Conservation (phyloP, 1,139 yeast species). For the Taphrina confusa region DNA sequence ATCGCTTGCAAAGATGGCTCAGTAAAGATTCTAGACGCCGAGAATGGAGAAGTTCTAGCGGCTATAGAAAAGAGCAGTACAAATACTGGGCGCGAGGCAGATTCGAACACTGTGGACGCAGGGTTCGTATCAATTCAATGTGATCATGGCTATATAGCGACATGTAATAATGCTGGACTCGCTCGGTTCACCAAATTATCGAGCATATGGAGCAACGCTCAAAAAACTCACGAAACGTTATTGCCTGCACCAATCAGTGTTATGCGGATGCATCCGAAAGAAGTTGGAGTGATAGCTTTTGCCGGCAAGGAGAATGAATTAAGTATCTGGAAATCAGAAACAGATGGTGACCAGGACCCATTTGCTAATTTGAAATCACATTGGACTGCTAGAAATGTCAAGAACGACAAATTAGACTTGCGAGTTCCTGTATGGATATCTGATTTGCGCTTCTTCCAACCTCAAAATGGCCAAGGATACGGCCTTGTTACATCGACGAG, state of each 20-base stretch:
- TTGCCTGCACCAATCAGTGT: constrained; percentile 50
- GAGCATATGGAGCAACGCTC: not conserved
- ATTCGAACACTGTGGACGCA: constrained; percentile 41
- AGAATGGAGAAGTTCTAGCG: constrained; percentile 43
- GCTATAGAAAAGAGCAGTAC: constrained; percentile 46
- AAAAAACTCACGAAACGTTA: constrained; percentile 2
- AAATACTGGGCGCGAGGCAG: constrained; percentile 39
- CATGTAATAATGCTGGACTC: constrained; percentile 54
- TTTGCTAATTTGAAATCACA: constrained; percentile 29
- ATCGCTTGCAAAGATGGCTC: constrained; percentile 32
- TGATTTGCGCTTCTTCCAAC: constrained; percentile 44
- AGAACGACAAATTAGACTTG: constrained; percentile 47
- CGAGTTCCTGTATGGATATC: constrained; percentile 49
- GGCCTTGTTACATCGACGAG: constrained; percentile 7
- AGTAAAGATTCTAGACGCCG: constrained; percentile 38
- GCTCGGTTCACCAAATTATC: constrained; percentile 52
- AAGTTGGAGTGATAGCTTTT: constrained; percentile 47
- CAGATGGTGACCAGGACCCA: constrained; percentile 3
- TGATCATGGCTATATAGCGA: constrained; percentile 48
- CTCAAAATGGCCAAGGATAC: not conserved
- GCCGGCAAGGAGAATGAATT: constrained; percentile 56
- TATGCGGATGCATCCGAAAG: constrained; percentile 46
- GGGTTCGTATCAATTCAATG: constrained; percentile 47
- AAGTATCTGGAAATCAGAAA: constrained; percentile 42
- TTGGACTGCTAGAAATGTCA: constrained; percentile 49